Base-by-base conservation (phyloP, 2,329 filamentous ascomycete genomes). In the Rutstroemia sydowiana region DNA sequence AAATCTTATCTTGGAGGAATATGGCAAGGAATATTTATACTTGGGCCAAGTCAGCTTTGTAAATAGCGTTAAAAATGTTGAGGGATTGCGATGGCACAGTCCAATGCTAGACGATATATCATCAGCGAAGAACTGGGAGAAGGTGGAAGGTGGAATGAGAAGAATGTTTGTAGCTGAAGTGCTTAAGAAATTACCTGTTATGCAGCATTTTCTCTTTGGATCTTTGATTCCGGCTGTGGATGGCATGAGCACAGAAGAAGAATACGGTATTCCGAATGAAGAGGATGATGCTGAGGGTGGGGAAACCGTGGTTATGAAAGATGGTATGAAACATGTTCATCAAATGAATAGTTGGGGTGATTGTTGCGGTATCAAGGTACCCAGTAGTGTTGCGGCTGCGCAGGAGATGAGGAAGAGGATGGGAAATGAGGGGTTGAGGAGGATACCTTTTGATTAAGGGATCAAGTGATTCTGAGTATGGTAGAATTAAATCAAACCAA, bases 101-200 rank as follows among this genome's bases (percentile, higher is more conserved):
- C 93, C 95, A 3, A 97, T 98, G 95, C 80, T 98, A 16, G 93
- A 98, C 66, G 93, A 98, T 67, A 98, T 98, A 58, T 93, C 87
- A 3, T 84, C 88, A 1, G 87, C 92, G 14, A 91, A 88, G 67
- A 87, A 77, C 36, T 98, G 93, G 93, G 73, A 70, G 58, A 98
- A 98, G 74, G 87, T 98, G 45, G 91, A 97, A 68, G 85, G 78
- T 23, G 93, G 93, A 6, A 97, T 98, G 95, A 80, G 88, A 55
- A 87, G 89, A 60, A 98, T 98, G 95, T 97, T 97, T 65, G 78
- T 92, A 47, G 87, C 85, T 37, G 93, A 98, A 69, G 92, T 98
- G 1, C 70, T 98, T 47, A 84, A 87, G 30, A 98, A 98, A 70
- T 68, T 98, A 51, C 93, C 93, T 1, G 92, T 98, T 40, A 97